Percentiles rank a stretch among this genome's conserved stretches.
Evolutionary conservation across 768 basidiomycete species (phyloP).

Genomic region (Pisolithus albus): DNA sequence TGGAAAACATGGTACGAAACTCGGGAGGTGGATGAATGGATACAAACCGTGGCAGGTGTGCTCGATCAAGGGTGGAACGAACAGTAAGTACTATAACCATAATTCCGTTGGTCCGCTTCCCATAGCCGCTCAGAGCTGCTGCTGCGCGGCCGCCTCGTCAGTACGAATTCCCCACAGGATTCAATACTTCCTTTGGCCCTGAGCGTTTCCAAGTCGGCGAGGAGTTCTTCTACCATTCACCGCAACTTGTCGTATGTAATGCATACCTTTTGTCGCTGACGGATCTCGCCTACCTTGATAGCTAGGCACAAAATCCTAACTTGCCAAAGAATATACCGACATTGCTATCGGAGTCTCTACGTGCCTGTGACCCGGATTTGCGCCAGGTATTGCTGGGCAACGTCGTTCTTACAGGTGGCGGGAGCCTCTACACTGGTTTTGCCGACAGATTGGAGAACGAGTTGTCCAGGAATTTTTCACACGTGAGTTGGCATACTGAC

Average conservation of each 20-base stretch:
- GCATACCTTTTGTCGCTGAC: neutral
- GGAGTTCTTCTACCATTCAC: conserved; percentile 76
- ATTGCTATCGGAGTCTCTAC: conserved; percentile 71
- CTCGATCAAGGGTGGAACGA: conserved; percentile 86
- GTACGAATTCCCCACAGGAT: conserved; percentile 97
- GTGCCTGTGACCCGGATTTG: conserved; percentile 85
- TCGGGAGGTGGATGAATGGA: conserved; percentile 89
- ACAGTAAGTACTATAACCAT: conserved; percentile 44
- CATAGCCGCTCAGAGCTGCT: conserved; percentile 42
- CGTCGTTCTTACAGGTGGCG: conserved; percentile 93
- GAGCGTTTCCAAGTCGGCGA: conserved; percentile 85
- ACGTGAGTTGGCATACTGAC: conserved; percentile 46
- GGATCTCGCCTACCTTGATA: conserved; percentile 2
- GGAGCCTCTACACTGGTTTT: conserved; percentile 80
- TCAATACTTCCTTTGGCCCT: conserved; percentile 70
- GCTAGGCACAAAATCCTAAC: conserved; percentile 49
- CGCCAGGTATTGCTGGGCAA: conserved; percentile 87
- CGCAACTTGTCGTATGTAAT: conserved; percentile 42
- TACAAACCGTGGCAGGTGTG: conserved; percentile 83
- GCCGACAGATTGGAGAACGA: conserved; percentile 78
- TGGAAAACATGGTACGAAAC: conserved; percentile 79
- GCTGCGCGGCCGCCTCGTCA: conserved; percentile 50
- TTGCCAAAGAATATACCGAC: conserved; percentile 71
- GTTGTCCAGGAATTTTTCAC: conserved; percentile 64
- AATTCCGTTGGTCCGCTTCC: neutral